Conservation (phyloP, 2,329 filamentous ascomycete species). For the Microascus cirrosus region DNA sequence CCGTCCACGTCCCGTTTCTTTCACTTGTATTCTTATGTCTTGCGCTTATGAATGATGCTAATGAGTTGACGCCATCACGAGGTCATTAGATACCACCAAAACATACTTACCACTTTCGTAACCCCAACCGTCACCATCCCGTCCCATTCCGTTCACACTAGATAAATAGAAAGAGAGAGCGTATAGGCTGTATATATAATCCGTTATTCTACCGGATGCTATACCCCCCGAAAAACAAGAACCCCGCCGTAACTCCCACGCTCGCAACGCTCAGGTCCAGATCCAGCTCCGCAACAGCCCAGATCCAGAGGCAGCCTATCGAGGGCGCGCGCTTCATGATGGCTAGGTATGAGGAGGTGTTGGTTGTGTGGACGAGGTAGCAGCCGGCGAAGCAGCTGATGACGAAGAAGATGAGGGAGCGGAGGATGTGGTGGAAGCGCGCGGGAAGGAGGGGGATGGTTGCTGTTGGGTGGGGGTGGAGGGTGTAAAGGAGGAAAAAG, state of each 20-base stretch:
- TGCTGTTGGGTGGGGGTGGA: constrained; percentile 39
- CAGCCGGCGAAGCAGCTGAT: constrained; percentile 54
- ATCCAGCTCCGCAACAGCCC: constrained; percentile 81
- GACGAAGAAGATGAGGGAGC: constrained; percentile 52
- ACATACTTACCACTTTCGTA: not conserved
- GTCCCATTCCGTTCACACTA: too few relatives aligned
- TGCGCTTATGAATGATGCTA: too few relatives aligned
- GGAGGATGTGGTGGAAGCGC: constrained; percentile 32
- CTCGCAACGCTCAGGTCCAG: constrained; percentile 52
- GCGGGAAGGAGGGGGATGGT: constrained; percentile 38
- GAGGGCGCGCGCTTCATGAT: constrained; percentile 90
- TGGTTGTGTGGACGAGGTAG: constrained; percentile 74
- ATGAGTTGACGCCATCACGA: too few relatives aligned
- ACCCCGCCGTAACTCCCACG: constrained; percentile 30
- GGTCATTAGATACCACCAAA: too few relatives aligned
- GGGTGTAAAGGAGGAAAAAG: constrained; percentile 39
- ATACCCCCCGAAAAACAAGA: constrained; percentile 39
- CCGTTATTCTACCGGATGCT: constrained; percentile 23
- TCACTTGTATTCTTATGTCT: not conserved
- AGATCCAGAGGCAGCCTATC: constrained; percentile 83
- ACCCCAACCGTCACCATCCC: too few relatives aligned
- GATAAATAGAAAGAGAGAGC: too few relatives aligned
- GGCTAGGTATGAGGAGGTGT: constrained; percentile 68
- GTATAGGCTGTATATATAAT: not conserved
- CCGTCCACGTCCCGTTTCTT: not conserved